These are phyloP conservation scores for Podaxis pistillaris DNA, from an alignment of 768 basidiomycete species.

Conservation along the genomic window DNA sequence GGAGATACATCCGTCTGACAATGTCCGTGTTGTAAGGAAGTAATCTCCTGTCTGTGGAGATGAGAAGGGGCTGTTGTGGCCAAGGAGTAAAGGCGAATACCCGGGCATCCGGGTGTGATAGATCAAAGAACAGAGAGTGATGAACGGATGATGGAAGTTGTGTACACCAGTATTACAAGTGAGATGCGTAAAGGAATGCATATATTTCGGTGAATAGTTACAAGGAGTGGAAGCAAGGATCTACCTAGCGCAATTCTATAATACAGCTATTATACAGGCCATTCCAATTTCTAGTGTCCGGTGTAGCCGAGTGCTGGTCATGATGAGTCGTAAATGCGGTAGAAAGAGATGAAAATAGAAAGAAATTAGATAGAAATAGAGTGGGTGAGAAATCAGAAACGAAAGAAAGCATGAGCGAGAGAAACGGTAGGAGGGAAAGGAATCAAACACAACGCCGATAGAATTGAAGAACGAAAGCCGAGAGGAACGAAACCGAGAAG, in stretches of 20 bases:
- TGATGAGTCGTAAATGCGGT: not conserved
- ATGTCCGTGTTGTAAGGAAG: not conserved
- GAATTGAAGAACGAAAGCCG: not conserved
- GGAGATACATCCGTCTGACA: not conserved
- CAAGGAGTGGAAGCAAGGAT: slow-evolving; percentile 7
- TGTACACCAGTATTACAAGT: not conserved
- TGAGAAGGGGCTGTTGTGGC: too few relatives aligned
- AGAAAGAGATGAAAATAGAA: not conserved
- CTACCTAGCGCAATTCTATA: slow-evolving; percentile 7
- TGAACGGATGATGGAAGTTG: not conserved
- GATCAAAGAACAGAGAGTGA: too few relatives aligned
- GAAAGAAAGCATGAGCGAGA: not conserved
- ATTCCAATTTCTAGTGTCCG: not conserved
- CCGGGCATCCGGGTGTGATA: too few relatives aligned
- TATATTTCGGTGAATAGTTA: not conserved
- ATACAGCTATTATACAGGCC: slow-evolving; percentile 5
- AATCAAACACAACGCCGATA: not conserved
- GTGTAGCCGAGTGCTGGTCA: not conserved
- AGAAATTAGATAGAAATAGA: not conserved
- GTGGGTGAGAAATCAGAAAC: not conserved
- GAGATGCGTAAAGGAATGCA: not conserved
- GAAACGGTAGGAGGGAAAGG: not conserved
- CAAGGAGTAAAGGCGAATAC: too few relatives aligned
- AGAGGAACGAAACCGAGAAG: not conserved
- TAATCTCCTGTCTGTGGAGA: not conserved